These are phyloP conservation scores for Camelina sativa DNA, from an alignment of 345 rosid species.

Conservation along the genomic window DNA sequence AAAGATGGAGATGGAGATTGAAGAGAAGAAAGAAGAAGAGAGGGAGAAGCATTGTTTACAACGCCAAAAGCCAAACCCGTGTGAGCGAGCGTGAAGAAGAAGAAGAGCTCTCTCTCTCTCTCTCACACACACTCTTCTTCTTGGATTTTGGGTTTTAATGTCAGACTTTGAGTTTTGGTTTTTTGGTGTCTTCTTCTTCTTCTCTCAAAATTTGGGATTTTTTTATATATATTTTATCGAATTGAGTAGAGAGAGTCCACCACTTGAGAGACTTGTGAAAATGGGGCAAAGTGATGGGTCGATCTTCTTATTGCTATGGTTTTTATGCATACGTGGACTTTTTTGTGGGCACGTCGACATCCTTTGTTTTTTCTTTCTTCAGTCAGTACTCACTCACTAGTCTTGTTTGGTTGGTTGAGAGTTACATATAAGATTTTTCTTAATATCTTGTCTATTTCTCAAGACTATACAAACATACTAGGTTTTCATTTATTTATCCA, in stretches of 20 bases:
- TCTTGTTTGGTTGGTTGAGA: background rate
- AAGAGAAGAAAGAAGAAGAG: conserved; percentile 26
- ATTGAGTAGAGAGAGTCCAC: background rate
- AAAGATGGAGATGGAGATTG: conserved; percentile 36
- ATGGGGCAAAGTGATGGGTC: conserved; percentile 55
- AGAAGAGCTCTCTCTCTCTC: background rate
- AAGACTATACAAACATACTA: background rate
- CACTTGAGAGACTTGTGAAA: conserved; percentile 25
- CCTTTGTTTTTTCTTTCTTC: background rate
- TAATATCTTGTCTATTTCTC: conserved; percentile 15
- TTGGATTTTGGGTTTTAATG: conserved; percentile 44
- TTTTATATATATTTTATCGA: background rate
- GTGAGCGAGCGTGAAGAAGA: conserved; percentile 36
- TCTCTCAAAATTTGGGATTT: conserved; percentile 32
- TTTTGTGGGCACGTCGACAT: conserved; percentile 24
- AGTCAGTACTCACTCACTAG: background rate
- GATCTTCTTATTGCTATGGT: conserved; percentile 30
- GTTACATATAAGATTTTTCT: conserved; percentile 1
- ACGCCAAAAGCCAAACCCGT: conserved; percentile 30
- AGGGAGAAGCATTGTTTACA: conserved; percentile 46
- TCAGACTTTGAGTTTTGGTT: conserved; percentile 12
- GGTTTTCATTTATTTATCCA: background rate
- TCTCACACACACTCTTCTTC: background rate
- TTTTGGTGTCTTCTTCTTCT: conserved; percentile 38
- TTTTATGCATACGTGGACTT: conserved; percentile 30